Evolutionary conservation across 805 yeast species (phyloP).

Genomic region (Isabelozyma heimii): DNA sequence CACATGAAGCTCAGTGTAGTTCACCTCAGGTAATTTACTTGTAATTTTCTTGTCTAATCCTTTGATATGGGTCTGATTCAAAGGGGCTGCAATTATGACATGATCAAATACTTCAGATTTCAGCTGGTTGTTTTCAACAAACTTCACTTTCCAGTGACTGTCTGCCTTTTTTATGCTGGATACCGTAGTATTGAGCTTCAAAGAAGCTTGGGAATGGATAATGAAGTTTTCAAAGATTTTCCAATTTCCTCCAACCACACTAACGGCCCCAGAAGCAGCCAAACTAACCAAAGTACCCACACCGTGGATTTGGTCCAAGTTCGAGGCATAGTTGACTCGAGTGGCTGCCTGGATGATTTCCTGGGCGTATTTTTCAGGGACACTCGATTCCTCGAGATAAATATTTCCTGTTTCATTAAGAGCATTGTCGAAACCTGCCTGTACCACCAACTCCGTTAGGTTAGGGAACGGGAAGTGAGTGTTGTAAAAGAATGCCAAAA

Average conservation of each 20-base stretch:
- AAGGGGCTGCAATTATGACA: conserved; percentile 46
- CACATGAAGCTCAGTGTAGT: conserved; percentile 39
- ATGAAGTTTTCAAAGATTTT: conserved; percentile 40
- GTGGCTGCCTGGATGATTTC: conserved; percentile 40
- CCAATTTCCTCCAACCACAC: conserved; percentile 45
- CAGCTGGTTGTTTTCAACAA: conserved; percentile 7
- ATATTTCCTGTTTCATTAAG: conserved; percentile 19
- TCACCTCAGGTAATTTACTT: conserved; percentile 11
- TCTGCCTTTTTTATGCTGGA: conserved; percentile 6
- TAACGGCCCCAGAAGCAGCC: conserved; percentile 31
- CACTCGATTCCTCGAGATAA: conserved; percentile 15
- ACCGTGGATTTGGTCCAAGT: conserved; percentile 40
- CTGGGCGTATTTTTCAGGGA: conserved; percentile 19
- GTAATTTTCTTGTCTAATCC: not conserved
- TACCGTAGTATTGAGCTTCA: conserved; percentile 25
- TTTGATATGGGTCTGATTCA: conserved; percentile 23
- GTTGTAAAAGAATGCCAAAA: conserved; percentile 26
- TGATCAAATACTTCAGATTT: conserved; percentile 31
- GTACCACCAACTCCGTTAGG: conserved; percentile 12
- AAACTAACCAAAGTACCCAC: conserved; percentile 39
- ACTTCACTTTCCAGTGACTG: conserved; percentile 4
- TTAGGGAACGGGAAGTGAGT: conserved; percentile 35
- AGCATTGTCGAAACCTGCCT: conserved; percentile 20
- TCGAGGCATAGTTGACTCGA: conserved; percentile 43
- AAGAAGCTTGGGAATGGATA: conserved; percentile 27